Base-by-base conservation (phyloP, 192 early-diverging fungal genomes). In the Rhizophagus sp. region DNA sequence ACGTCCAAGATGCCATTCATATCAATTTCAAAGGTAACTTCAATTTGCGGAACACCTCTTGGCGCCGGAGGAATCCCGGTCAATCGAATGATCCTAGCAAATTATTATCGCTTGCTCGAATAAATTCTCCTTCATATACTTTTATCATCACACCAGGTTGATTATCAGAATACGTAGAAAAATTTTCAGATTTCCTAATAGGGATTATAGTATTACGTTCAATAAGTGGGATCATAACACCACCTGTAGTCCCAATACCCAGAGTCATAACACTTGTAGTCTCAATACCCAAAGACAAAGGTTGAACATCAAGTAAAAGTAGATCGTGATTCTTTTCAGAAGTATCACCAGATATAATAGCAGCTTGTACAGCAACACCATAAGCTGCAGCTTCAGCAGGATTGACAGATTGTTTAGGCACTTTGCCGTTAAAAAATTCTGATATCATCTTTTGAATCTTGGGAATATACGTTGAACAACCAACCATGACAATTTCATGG, bases 381-480 rank as follows among this genome's bases (percentile, higher is more conserved):
- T 94, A 96, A 57, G 96, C 96, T 66, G 96, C 96, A 75, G 95
- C 96, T 87, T 97, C 96, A 85, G 96, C 96, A 79, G 95, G 95
- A 89, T 97, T 96, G 84, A 97, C 94, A 80, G 92, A 92, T 91
- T 96, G 95, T 88, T 84, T 86, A 47, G 94, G 91, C 90, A 95
- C 94, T 89, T 96, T 97, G 82, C 94, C 95, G 84, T 95, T 92
- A 82, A 97, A 97, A 90, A 88, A 96, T 76, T 93, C 91, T 81
- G 94, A 92, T 52, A 97, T 84, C 63, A 97, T 87, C 85, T 94
- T 88, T 79, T 94, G 91, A 67, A 97, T 93, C 90, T 95, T 95
- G 86, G 96, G 96, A 80, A 97, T 97, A 88, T 95, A 95, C 57
- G 96, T 96, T 77, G 96, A 97, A 61, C 96, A 95, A 83, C 96